These are phyloP conservation scores for Dentipellis fragilis DNA, from an alignment of 768 basidiomycete genomes.

Conservation along the genomic window DNA sequence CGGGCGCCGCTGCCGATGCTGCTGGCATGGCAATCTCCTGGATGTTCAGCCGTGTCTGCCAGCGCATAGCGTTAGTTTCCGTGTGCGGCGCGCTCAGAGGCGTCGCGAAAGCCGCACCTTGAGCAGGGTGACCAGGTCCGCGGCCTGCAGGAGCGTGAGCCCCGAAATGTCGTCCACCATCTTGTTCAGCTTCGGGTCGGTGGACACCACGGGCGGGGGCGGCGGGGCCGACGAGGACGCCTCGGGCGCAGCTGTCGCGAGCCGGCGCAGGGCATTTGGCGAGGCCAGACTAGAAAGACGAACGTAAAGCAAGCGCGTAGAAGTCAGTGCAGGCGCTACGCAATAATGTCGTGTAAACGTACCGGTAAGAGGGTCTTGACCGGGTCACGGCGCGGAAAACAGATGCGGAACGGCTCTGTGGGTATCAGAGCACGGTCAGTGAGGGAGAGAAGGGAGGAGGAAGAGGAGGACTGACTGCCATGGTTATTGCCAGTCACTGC, in stretches of 20 bases:
- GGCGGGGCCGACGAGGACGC: conserved; percentile 31
- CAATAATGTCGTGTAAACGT: background rate
- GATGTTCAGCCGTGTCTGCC: conserved; percentile 87
- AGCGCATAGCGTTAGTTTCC: background rate
- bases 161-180: conserved; percentile 92
- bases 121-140: conserved; percentile 84
- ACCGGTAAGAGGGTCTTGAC: background rate
- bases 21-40: conserved; percentile 94
- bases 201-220: conserved; percentile 32
- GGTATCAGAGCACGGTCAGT: background rate
- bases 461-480: background rate
- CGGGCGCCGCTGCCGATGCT: conserved; percentile 47
- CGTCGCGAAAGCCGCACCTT: conserved; percentile 47
- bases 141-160: conserved; percentile 85
- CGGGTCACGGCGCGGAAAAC: background rate
- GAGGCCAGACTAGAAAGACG: background rate
- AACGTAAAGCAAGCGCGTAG: background rate
- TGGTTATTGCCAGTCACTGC: background rate
- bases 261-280: background rate
- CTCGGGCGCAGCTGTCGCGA: conserved; percentile 33
- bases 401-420: background rate
- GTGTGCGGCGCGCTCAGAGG: background rate
- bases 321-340: background rate
- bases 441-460: background rate
- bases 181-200: conserved; percentile 60